phyloP scores from a whole-genome alignment of 306 rosid genomes.

The Corylus americana region DNA sequence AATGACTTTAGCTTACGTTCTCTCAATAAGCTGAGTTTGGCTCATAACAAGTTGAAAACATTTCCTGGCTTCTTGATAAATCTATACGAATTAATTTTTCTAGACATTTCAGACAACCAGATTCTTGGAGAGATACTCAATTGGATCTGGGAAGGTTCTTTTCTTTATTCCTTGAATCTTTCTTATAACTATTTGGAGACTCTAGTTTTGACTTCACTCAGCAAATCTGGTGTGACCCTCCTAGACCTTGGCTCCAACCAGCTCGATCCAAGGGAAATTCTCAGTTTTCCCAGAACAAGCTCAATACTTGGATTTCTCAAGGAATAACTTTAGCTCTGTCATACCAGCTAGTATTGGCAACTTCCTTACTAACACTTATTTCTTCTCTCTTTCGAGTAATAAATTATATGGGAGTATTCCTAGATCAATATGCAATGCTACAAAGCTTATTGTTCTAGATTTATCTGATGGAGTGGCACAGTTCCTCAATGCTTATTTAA shows the following conservation, averaged over 20 bases:
- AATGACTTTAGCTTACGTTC: background rate
- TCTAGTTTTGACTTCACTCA: too few relatives aligned
- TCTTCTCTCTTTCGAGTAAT: conserved; percentile 13
- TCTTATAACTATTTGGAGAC: too few relatives aligned
- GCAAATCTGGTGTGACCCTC: too few relatives aligned
- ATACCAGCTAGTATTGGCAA: conserved; percentile 22
- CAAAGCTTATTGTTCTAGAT: conserved; percentile 34
- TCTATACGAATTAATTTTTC: background rate
- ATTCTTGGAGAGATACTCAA: conserved; percentile 27
- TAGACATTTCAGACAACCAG: conserved; percentile 46
- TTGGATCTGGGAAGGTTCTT: conserved; percentile 44
- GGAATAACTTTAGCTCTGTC: conserved; percentile 29
- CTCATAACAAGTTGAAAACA: background rate
- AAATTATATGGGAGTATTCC: conserved; percentile 29
- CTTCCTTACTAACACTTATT: fast-evolving
- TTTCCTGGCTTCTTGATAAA: background rate
- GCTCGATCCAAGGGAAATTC: too few relatives aligned
- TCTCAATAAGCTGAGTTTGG: conserved; percentile 6
- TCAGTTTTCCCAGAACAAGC: fast-evolving
- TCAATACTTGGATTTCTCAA: conserved; percentile 35
- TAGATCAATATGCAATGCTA: conserved; percentile 29
- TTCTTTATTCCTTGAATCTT: background rate
- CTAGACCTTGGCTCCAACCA: too few relatives aligned
- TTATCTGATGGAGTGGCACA: conserved; percentile 14
- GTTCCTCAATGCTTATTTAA: too few relatives aligned